phyloP scores from a whole-genome alignment of 2,329 filamentous ascomycete species.

The Boeremia lycopersici region DNA sequence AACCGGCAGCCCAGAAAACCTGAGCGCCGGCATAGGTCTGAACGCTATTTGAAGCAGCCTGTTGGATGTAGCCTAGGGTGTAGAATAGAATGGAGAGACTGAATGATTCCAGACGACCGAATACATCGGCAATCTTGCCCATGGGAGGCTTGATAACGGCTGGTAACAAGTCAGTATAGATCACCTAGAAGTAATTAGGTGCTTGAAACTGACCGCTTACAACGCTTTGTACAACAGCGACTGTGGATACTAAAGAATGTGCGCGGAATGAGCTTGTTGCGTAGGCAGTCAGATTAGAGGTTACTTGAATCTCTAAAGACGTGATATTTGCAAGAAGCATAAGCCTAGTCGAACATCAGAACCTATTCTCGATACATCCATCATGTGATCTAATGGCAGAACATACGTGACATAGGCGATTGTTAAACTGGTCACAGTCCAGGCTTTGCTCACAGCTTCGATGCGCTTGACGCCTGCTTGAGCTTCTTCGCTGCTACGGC shows the following conservation, averaged over 20 bases:
- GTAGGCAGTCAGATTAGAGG: slow-evolving; percentile 65
- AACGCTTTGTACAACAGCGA: slow-evolving; percentile 67
- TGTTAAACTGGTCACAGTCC: slow-evolving; percentile 55
- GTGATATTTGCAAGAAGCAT: slow-evolving; percentile 69
- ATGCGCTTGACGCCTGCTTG: slow-evolving; percentile 57
- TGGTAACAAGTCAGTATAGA: background rate
- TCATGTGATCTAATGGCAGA: background rate
- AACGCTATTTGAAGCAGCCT: slow-evolving; percentile 62
- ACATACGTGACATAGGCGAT: slow-evolving; percentile 53
- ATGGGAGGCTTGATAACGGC: slow-evolving; percentile 66
- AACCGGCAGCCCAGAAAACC: slow-evolving; percentile 67
- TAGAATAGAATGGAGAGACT: slow-evolving; percentile 60
- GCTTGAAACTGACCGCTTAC: slow-evolving; percentile 53
- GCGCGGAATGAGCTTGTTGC: slow-evolving; percentile 67
- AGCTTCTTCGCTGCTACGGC: slow-evolving; percentile 21
- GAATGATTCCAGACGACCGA: slow-evolving; percentile 66
- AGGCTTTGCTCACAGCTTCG: slow-evolving; percentile 56
- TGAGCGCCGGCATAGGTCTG: slow-evolving; percentile 59
- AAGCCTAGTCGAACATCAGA: slow-evolving; percentile 22
- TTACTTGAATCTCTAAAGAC: slow-evolving; percentile 70
- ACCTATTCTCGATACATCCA: slow-evolving; percentile 2
- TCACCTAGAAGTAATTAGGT: background rate
- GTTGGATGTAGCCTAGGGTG: slow-evolving; percentile 63
- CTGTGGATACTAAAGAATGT: slow-evolving; percentile 70
- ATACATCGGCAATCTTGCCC: slow-evolving; percentile 67